Percentiles rank a stretch among this genome's conserved stretches.
Evolutionary conservation across 352 stramenopile species (phyloP).

Genomic region (Phytophthora citrophthora): DNA sequence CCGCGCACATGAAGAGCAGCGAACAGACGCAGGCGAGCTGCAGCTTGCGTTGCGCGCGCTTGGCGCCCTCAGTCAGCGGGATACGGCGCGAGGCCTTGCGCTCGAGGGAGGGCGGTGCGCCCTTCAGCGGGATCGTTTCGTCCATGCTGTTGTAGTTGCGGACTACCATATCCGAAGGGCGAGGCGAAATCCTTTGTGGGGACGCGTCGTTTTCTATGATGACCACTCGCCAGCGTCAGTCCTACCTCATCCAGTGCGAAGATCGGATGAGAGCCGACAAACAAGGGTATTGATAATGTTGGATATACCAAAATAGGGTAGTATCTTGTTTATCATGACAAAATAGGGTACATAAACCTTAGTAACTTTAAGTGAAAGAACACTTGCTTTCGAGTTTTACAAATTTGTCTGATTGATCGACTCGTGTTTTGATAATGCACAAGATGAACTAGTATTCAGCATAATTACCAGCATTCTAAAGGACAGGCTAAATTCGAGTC

Average conservation of each 20-base stretch:
- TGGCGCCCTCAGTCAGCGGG: slow-evolving; percentile 53
- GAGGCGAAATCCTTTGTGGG: slow-evolving; percentile 30
- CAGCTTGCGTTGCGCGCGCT: slow-evolving; percentile 70
- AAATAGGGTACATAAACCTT: no score
- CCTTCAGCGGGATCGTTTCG: slow-evolving; percentile 68
- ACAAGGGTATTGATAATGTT: neutral
- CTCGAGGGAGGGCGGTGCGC: slow-evolving; percentile 15
- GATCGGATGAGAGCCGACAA: slow-evolving; percentile 9
- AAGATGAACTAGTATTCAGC: no score
- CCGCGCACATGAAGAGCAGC: slow-evolving; percentile 94
- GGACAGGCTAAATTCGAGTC: slow-evolving; percentile 10
- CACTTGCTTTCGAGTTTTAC: no score
- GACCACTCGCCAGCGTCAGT: neutral
- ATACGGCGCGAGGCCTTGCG: slow-evolving; percentile 50
- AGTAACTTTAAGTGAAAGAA: no score
- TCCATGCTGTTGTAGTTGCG: slow-evolving; percentile 55
- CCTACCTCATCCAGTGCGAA: slow-evolving; percentile 12
- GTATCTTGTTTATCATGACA: no score
- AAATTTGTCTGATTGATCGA: no score
- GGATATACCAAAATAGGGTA: no score
- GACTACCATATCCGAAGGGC: slow-evolving; percentile 9
- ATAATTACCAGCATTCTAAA: no score
- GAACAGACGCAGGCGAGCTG: slow-evolving; percentile 80
- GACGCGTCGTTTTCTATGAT: slow-evolving; percentile 3
- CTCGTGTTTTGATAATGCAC: no score